These are phyloP conservation scores for Neurospora sp. DNA, from an alignment of 2,329 filamentous ascomycete species.

Conservation along the genomic window DNA sequence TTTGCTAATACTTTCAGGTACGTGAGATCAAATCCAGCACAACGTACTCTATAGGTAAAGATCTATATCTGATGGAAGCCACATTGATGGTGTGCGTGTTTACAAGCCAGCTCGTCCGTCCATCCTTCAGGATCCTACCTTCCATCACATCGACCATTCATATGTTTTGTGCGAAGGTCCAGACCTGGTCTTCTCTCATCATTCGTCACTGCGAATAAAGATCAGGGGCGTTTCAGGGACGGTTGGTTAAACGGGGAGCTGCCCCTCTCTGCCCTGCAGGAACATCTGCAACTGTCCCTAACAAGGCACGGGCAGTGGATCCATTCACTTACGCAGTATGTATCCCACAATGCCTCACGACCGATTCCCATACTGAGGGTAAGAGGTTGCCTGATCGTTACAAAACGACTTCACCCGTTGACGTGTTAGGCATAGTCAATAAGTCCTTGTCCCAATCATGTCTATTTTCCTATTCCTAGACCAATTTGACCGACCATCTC, in stretches of 20 bases:
- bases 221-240: neutral
- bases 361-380: neutral
- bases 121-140: neutral
- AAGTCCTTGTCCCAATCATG: neutral
- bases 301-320: neutral
- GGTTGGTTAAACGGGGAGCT: neutral
- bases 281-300: slow-evolving; percentile 1
- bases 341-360: neutral
- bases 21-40: neutral
- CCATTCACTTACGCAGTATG: neutral
- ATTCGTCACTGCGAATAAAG: neutral
- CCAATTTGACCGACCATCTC: slow-evolving; percentile 6
- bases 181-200: neutral
- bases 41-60: neutral
- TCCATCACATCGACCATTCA: neutral
- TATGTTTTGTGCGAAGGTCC: neutral
- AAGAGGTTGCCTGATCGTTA: neutral
- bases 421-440: neutral
- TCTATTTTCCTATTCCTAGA: neutral
- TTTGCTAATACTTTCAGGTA: neutral
- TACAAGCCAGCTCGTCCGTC: neutral
- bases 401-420: neutral
- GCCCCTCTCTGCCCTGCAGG: slow-evolving; percentile 1
- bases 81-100: neutral
- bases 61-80: neutral